These are phyloP conservation scores for Pseudomonodictys pantanalensis DNA, from an alignment of 495 filamentous ascomycete species.

Conservation along the genomic window DNA sequence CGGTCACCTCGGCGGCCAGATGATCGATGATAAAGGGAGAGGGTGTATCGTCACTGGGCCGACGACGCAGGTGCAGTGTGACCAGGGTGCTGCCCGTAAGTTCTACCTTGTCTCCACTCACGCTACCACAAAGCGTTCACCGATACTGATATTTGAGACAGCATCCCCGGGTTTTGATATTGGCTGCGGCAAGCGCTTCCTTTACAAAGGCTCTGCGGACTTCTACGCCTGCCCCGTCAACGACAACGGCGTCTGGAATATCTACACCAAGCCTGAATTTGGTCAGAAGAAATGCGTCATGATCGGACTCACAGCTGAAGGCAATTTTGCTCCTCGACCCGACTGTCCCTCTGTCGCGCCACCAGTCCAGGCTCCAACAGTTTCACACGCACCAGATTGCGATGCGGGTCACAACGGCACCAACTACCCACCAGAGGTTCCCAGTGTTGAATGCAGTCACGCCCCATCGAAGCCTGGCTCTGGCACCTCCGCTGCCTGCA, in stretches of 20 bases:
- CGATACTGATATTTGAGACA: background rate
- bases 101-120: background rate
- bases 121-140: background rate
- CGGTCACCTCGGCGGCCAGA: slow-evolving; percentile 6
- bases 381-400: background rate
- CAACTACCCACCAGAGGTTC: too few species aligned
- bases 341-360: background rate
- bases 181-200: slow-evolving; percentile 28
- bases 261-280: slow-evolving; percentile 22
- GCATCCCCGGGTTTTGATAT: slow-evolving; percentile 38
- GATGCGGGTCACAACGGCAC: too few species aligned
- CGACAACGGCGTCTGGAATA: slow-evolving; percentile 30
- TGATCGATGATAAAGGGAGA: slow-evolving; percentile 53
- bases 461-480: too few species aligned
- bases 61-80: slow-evolving; percentile 65
- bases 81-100: slow-evolving; percentile 47
- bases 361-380: background rate
- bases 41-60: slow-evolving; percentile 59
- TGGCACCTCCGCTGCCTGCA: too few species aligned
- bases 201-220: slow-evolving; percentile 5
- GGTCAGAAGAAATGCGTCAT: slow-evolving; percentile 25
- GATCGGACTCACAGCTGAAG: slow-evolving; percentile 20
- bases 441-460: too few species aligned
- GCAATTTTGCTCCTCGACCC: slow-evolving; percentile 31
- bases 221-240: slow-evolving; percentile 37